Base-by-base conservation (phyloP, 805 yeast genomes). In the Kodamaea kaohsiungensis region DNA sequence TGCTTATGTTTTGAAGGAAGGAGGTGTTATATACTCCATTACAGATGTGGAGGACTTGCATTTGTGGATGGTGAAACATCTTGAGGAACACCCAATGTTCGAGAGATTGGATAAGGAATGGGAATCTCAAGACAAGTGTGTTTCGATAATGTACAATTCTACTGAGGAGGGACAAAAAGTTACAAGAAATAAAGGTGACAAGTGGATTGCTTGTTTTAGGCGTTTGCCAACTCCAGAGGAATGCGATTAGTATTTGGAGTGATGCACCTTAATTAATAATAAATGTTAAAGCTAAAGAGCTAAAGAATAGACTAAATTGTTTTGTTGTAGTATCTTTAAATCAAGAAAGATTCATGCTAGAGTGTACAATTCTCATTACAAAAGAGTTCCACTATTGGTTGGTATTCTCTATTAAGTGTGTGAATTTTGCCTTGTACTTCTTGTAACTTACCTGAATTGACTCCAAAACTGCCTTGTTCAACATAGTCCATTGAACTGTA, bases 91-190 rank as follows among this genome's bases (percentile, higher is more conserved):
- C 71, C 98, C 98, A 2, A 72, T 95, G 64, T 95, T 95, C 67
- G 91, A 86, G 71, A 82, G 98, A 61, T 80, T 91, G 59, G 72
- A 81, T 43, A 76, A 82, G 56, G 92, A 88, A 58, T 91, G 96
- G 89, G 98, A 92, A 71, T 68, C 70, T 2, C 71, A 77, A 18
- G 99, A 95, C 70, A 74, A 75, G 58, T 92, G 98, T 72, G 98
- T 92, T 18, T 73, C 81, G 56, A 82, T 90, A 49, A 95, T 95
- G 98, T 84, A 83, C 55, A 85, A 87, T 56, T 86, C 95, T n/a
- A 95, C 99, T 1, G 99, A 95, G 71, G 99, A 95, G 72, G 99
- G 99, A 55, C 92, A 95, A 73, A 95, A 95, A 72, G 99, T 95
- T 38, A 87, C 85, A 47, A 83, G 99, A 65, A 95, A 95, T 67